A percentile compares a stretch with the other conserved stretches of the same genome.
Conservation (phyloP, 345 rosid species). For the Orychophragmus violaceus region DNA sequence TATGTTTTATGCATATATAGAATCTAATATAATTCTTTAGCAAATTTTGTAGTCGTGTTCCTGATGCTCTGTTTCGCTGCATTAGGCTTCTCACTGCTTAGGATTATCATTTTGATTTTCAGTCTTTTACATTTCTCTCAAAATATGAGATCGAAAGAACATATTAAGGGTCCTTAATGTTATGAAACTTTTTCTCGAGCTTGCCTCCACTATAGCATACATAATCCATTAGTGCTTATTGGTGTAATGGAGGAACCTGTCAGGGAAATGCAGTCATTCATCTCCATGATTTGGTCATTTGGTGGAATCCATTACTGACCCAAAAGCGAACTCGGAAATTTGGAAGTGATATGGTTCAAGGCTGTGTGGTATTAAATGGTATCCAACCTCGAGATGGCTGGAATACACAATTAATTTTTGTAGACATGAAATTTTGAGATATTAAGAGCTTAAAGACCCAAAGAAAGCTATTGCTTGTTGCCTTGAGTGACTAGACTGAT, state of each 20-base stretch:
- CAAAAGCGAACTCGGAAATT: not conserved
- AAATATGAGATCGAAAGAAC: not conserved
- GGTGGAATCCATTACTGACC: not conserved
- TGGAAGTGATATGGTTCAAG: not conserved
- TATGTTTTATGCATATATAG: not conserved
- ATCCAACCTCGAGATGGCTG: not conserved
- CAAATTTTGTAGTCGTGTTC: not conserved
- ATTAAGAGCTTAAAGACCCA: not conserved
- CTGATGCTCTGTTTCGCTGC: not conserved
- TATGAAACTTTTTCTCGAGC: not conserved
- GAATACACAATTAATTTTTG: not conserved
- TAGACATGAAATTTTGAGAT: not conserved
- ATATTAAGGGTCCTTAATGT: not conserved
- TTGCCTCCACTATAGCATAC: not conserved
- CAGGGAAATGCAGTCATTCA: not conserved
- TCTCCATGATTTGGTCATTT: not conserved
- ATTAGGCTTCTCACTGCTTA: not conserved
- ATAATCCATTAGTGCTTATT: not conserved
- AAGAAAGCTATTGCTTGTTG: not conserved
- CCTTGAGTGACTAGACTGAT: not conserved
- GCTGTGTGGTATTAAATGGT: not conserved
- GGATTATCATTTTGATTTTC: not conserved
- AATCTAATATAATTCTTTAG: not conserved
- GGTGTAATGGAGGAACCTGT: slow-evolving; percentile 2
- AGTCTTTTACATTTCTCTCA: not conserved